Percentiles rank a stretch among this genome's conserved stretches.
Evolutionary conservation across 768 basidiomycete species (phyloP).

Genomic region (Boletus speciosus): DNA sequence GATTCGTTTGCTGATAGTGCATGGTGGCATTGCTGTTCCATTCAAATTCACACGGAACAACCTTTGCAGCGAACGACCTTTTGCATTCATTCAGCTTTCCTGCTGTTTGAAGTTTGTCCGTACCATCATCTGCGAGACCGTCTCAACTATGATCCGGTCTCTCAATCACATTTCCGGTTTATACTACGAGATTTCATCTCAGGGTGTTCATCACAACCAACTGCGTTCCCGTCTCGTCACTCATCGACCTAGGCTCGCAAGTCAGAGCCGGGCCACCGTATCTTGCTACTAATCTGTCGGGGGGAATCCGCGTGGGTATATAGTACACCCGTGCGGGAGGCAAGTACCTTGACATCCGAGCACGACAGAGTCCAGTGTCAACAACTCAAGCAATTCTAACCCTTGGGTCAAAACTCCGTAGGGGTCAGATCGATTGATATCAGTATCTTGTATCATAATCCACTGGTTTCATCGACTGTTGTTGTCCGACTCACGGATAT

Average conservation of each 20-base stretch:
- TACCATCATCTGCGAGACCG: too few species aligned
- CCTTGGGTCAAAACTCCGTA: slow-evolving; percentile 4
- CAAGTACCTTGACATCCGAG: neutral
- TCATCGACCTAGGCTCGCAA: neutral
- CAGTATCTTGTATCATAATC: slow-evolving; percentile 1
- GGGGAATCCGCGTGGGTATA: neutral
- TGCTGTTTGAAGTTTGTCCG: too few species aligned
- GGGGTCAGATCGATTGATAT: slow-evolving; percentile 1
- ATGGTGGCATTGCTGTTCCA: neutral
- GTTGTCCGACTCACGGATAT: slow-evolving; percentile 9
- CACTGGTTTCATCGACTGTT: slow-evolving; percentile 6
- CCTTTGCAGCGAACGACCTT: too few species aligned
- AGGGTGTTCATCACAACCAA: slow-evolving; percentile 12
- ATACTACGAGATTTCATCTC: neutral
- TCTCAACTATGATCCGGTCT: too few species aligned
- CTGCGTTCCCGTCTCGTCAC: slow-evolving; percentile 20
- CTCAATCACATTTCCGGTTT: too few species aligned
- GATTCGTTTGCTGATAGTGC: slow-evolving; percentile 4
- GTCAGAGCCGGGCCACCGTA: neutral
- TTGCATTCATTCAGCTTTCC: too few species aligned
- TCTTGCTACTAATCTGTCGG: neutral
- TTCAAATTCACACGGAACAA: too few species aligned
- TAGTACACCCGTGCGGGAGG: neutral
- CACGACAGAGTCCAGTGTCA: slow-evolving; percentile 10
- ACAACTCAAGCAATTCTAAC: slow-evolving; percentile 6